A percentile compares a stretch with the other conserved stretches of the same genome.
Evolutionary conservation across 1,284 basidiomycete genomes (phyloP).

Genomic region (Microbotryomycetes sp.): DNA sequence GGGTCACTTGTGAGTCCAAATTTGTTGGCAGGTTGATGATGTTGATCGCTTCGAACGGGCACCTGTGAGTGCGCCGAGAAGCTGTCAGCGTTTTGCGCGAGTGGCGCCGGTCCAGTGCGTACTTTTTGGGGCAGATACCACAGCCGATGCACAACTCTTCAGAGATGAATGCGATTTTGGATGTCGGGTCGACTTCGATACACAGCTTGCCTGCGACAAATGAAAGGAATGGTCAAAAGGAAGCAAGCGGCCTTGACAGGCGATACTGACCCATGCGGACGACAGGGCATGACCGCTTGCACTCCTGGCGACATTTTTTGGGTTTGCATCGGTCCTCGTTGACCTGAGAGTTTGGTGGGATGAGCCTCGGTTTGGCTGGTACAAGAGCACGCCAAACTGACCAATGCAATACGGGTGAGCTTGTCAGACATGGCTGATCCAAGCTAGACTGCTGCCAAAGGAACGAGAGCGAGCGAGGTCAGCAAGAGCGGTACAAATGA

Average conservation of each 20-base stretch:
- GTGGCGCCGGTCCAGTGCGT: slow-evolving; percentile 38
- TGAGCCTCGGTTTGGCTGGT: slow-evolving; percentile 43
- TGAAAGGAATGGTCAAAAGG: not conserved
- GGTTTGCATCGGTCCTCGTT: slow-evolving; percentile 36
- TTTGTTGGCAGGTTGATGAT: slow-evolving; percentile 98
- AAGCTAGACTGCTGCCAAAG: not conserved
- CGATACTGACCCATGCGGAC: slow-evolving; percentile 81
- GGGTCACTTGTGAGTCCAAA: slow-evolving; percentile 84
- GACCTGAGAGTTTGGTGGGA: slow-evolving; percentile 22
- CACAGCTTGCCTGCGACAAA: slow-evolving; percentile 71
- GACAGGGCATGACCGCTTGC: slow-evolving; percentile 95
- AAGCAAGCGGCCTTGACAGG: not conserved
- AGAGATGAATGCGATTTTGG: slow-evolving; percentile 82
- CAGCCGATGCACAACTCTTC: slow-evolving; percentile 70
- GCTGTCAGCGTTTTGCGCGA: not conserved
- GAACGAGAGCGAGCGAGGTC: not conserved
- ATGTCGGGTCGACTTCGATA: slow-evolving; percentile 83
- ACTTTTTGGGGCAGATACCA: slow-evolving; percentile 99
- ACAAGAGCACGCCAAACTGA: not conserved
- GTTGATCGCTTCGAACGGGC: slow-evolving; percentile 92
- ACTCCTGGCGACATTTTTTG: slow-evolving; percentile 68
- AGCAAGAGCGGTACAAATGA: no score
- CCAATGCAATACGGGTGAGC: slow-evolving; percentile 28
- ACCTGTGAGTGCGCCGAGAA: slow-evolving; percentile 49
- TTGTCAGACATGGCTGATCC: slow-evolving; percentile 20